These are phyloP conservation scores for Phytomonas sp. DNA, from an alignment of 208 protist genomes.

Conservation along the genomic window DNA sequence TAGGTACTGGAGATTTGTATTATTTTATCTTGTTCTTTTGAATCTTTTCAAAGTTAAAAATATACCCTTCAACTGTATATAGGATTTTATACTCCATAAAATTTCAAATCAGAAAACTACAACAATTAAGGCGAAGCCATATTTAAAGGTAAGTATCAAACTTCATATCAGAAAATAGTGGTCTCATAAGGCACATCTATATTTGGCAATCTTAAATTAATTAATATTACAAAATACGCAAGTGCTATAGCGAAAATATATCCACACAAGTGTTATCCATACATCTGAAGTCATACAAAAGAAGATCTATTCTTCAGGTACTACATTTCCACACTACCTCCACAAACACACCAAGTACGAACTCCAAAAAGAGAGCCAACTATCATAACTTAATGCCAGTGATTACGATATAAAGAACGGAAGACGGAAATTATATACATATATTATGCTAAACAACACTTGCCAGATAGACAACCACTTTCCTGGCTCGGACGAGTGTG, in stretches of 20 bases:
- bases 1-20: not conserved
- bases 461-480: not conserved
- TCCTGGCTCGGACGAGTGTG: not conserved
- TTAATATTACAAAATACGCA: not conserved
- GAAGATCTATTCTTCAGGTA: not conserved
- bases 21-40: not conserved
- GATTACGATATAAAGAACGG: too few relatives aligned
- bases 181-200: not conserved
- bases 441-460: not conserved
- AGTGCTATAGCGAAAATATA: not conserved
- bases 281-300: not conserved
- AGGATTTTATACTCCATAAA: not conserved
- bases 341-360: not conserved
- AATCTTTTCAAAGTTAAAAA: not conserved
- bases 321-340: not conserved
- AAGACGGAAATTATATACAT: too few relatives aligned
- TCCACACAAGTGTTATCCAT: not conserved
- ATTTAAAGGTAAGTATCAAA: not conserved
- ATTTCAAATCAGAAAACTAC: not conserved
- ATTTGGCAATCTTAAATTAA: not conserved
- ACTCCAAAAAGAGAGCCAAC: not conserved
- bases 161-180: not conserved
- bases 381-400: not conserved
- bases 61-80: not conserved
- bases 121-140: not conserved